phyloP scores from a whole-genome alignment of 768 basidiomycete genomes.

The Suillus cothurnatus region DNA sequence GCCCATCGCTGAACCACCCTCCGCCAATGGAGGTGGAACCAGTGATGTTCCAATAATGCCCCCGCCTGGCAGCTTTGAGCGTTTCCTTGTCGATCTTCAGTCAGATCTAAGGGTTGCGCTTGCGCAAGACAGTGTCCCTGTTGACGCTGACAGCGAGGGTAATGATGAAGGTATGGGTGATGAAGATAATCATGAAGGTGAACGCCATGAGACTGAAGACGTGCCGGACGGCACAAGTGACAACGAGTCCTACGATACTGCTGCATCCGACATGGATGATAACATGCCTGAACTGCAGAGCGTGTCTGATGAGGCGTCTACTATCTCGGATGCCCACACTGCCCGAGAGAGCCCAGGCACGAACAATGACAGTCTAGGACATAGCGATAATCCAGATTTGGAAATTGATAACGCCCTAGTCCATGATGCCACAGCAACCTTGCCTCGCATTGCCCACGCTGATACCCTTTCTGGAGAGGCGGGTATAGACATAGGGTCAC shows the following conservation, averaged over 20 bases:
- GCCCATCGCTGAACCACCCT: background rate
- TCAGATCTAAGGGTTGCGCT: slow-evolving; percentile 68
- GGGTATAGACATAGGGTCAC: slow-evolving; percentile 3
- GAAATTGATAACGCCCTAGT: background rate
- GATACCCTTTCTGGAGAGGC: slow-evolving; percentile 5
- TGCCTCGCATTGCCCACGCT: slow-evolving; percentile 6
- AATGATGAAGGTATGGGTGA: slow-evolving; percentile 18
- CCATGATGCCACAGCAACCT: slow-evolving; percentile 2
- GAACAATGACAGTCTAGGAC: background rate
- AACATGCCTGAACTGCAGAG: slow-evolving; percentile 37
- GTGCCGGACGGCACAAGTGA: background rate
- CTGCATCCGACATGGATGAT: slow-evolving; percentile 19
- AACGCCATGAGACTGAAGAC: background rate
- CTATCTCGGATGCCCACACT: slow-evolving; percentile 29
- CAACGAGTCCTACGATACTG: slow-evolving; percentile 9
- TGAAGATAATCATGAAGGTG: slow-evolving; percentile 17
- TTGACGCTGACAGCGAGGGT: slow-evolving; percentile 12
- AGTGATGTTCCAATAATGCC: slow-evolving; percentile 27
- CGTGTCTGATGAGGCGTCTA: slow-evolving; percentile 26
- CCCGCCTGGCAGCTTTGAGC: slow-evolving; percentile 74
- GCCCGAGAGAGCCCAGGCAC: slow-evolving; percentile 7
- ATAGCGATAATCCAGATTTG: background rate
- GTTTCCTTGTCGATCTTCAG: slow-evolving; percentile 80
- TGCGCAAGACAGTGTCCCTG: slow-evolving; percentile 37
- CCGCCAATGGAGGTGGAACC: slow-evolving; percentile 9